phyloP scores from a whole-genome alignment of 805 yeast species.

The Hanseniaspora taiwanica region DNA sequence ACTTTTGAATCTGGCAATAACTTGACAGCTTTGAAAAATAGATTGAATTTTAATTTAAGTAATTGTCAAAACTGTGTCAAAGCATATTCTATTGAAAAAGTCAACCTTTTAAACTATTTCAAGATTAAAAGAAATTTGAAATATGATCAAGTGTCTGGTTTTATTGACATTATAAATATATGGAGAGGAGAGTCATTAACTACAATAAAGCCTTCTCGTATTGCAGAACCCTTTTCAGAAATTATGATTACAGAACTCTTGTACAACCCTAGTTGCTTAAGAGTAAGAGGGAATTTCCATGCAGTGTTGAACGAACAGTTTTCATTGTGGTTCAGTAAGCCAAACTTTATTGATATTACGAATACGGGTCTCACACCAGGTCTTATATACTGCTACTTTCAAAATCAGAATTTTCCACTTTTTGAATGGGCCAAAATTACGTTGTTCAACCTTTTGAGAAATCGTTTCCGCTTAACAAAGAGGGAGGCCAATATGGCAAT shows the following conservation, averaged over 20 bases:
- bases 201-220: background rate
- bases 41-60: constrained; percentile 28
- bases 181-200: constrained; percentile 23
- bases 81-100: constrained; percentile 40
- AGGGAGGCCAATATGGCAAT: background rate
- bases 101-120: constrained; percentile 38
- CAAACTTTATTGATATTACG: background rate
- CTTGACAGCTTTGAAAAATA: constrained; percentile 29
- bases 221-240: background rate
- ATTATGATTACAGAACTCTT: background rate
- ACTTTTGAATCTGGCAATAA: constrained; percentile 30
- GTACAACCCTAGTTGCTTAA: background rate
- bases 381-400: background rate
- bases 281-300: background rate
- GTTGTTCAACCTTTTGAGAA: background rate
- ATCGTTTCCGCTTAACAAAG: background rate
- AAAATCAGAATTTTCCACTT: background rate
- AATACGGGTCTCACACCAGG: background rate
- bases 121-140: constrained; percentile 34
- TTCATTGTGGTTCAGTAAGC: background rate
- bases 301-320: background rate
- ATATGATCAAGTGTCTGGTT: constrained; percentile 28
- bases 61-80: constrained; percentile 42
- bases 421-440: background rate
- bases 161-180: constrained; percentile 22